Conservation (phyloP, 495 filamentous ascomycete species). For the Hypoxylon fragiforme region DNA sequence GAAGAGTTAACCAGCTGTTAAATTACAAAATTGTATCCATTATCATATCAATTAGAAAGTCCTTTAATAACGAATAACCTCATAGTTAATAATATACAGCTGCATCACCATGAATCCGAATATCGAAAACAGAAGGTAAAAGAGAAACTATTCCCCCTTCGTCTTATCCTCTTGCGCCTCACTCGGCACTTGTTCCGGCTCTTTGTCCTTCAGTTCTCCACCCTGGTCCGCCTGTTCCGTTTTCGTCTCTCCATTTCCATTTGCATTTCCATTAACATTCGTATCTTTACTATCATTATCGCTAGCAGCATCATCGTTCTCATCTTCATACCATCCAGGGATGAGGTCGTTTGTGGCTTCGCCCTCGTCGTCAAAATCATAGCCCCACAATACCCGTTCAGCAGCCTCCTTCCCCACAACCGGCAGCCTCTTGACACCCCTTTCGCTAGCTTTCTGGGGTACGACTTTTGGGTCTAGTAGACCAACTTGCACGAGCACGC, state of each 20-base stretch:
- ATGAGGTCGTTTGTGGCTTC: constrained; percentile 67
- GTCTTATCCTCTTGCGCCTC: constrained; percentile 8
- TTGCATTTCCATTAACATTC: neutral
- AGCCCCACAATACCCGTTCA: constrained; percentile 57
- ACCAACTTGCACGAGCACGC: constrained; percentile 71
- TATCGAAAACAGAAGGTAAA: no score
- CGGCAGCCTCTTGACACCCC: constrained; percentile 54
- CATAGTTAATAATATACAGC: no score
- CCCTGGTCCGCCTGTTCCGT: neutral
- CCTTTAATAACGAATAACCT: no score
- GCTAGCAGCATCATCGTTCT: constrained; percentile 8
- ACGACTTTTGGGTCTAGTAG: constrained; percentile 62
- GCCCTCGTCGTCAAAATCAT: constrained; percentile 53
- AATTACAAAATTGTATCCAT: no score
- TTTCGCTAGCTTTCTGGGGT: constrained; percentile 52
- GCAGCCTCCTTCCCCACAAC: constrained; percentile 68
- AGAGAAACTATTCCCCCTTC: neutral
- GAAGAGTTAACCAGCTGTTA: no score
- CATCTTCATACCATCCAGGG: constrained; percentile 47
- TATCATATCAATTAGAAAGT: no score
- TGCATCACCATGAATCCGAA: no score
- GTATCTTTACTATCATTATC: neutral
- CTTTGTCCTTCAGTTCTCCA: neutral
- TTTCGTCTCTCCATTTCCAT: neutral
- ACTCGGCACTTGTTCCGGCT: constrained; percentile 6